phyloP scores from a whole-genome alignment of 306 rosid species.

The Castanospermum australe region DNA sequence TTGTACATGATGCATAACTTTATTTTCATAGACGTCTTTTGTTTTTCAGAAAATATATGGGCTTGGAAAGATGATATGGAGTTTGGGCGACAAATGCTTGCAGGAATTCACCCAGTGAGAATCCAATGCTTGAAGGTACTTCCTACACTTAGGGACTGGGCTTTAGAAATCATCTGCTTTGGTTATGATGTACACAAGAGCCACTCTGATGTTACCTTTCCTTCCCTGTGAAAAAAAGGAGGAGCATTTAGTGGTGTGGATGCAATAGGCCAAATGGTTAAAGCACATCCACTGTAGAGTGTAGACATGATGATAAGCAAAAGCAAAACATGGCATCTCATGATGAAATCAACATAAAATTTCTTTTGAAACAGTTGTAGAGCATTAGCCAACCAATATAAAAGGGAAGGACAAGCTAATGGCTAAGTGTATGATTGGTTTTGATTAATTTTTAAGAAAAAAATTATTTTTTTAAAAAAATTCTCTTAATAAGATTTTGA shows the following conservation, averaged over 20 bases:
- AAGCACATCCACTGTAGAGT: background rate
- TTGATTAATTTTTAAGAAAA: too few relatives aligned
- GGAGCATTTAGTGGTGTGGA: background rate
- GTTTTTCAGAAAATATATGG: slow-evolving; percentile 45
- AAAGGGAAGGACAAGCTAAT: too few relatives aligned
- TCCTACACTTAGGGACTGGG: background rate
- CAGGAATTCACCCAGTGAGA: slow-evolving; percentile 69
- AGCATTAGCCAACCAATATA: too few relatives aligned
- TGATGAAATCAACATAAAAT: background rate
- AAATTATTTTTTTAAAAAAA: too few relatives aligned
- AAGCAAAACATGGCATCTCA: background rate
- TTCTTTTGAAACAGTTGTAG: background rate
- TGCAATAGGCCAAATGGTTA: background rate
- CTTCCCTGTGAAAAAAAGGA: background rate
- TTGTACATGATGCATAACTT: too few relatives aligned
- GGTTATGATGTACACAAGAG: background rate
- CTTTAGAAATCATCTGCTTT: background rate
- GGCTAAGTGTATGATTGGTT: too few relatives aligned
- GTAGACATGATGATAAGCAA: background rate
- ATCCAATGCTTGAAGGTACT: slow-evolving; percentile 54
- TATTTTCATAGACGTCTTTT: background rate
- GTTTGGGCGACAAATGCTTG: slow-evolving; percentile 81
- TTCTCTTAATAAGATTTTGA: too few relatives aligned
- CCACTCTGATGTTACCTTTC: background rate
- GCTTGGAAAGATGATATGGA: slow-evolving; percentile 74